Base-by-base conservation (phyloP, 495 filamentous ascomycete species). In the Pyrenopolyporus hunteri region DNA sequence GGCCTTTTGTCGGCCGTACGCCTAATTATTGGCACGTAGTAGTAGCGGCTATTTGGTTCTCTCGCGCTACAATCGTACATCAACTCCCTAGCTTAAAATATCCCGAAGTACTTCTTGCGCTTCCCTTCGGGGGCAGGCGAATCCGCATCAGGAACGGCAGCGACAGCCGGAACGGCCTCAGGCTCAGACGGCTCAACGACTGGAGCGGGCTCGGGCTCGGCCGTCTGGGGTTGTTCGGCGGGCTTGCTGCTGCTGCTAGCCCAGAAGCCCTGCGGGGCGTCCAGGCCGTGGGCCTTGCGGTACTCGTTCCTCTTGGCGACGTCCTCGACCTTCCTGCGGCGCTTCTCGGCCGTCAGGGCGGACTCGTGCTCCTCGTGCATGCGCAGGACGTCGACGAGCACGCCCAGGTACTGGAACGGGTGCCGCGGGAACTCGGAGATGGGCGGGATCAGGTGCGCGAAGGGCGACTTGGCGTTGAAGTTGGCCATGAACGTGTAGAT, bases 271-370 rank as follows among this genome's bases (percentile, higher is more conserved):
- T 69, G 73, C 59, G 82, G 75, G 36, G 85, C 81, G 62, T 88
- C 86, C 66, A 93, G 22, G 6, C 91, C 92, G 81, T 96, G 91
- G 47, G 89, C 91, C 76, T 88, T 83, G 42, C 90, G 85, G 73
- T 89, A 97, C 73, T 87, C 82, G 36, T 77, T 77, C 59, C 92
- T 79, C 83, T 95, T 94, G 70, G 83, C 77, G 29, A 89, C 87
- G 76, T 97, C 92, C 32, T 94, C 89, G 54, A 88, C 74, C 26
- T 83, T 82, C 57, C 79, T 78, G 51, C 81, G 76, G 32, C 92
- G 80, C 76, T 83, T 83, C 73, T 90, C 89, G 19, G 80, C 78
- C 29, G 86, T 85, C 56, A 83, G 70, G 59, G 81, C 80, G 2
- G 86, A 83, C 17, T 76, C 81, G 70, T 87, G 83, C 53, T 82